Evolutionary conservation across 495 filamentous ascomycete genomes (phyloP).

Genomic region (Geoglossum glabrum): DNA sequence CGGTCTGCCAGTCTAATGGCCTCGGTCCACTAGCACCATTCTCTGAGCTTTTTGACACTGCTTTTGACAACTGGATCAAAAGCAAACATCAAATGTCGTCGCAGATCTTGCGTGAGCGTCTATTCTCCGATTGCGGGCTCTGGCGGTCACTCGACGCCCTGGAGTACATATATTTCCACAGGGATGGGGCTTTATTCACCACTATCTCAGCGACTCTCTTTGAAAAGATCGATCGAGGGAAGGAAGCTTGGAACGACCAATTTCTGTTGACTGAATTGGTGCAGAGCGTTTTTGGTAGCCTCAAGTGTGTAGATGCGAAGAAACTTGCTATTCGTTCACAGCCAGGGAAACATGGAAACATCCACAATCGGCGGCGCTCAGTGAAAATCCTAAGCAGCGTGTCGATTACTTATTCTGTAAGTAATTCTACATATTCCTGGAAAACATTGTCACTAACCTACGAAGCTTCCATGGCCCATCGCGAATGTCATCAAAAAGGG

Average conservation of each 20-base stretch:
- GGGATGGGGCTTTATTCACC: constrained; percentile 42
- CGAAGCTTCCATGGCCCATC: constrained; percentile 60
- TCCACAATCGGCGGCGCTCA: constrained; percentile 15
- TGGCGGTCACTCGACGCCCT: constrained; percentile 44
- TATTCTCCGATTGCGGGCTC: constrained; percentile 52
- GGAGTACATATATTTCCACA: constrained; percentile 49
- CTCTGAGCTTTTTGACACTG: constrained; percentile 43
- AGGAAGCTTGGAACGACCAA: constrained; percentile 55
- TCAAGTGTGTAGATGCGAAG: constrained; percentile 31
- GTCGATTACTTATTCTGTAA: constrained; percentile 13
- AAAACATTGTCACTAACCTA: constrained; percentile 4
- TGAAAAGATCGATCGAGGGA: constrained; percentile 49
- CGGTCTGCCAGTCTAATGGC: constrained; percentile 25
- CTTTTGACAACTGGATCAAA: constrained; percentile 53
- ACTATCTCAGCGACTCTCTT: constrained; percentile 51
- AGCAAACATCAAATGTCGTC: constrained; percentile 50
- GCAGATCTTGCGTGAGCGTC: constrained; percentile 35
- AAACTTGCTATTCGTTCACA: constrained; percentile 33
- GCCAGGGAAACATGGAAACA: constrained; percentile 7
- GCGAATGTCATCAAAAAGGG: constrained; percentile 53
- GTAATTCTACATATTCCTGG: constrained; percentile 3
- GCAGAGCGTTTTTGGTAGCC: constrained; percentile 40
- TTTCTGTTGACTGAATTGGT: constrained; percentile 65
- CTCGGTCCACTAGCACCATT: constrained; percentile 42
- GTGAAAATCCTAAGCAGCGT: constrained; percentile 18